A percentile compares a stretch with the other conserved stretches of the same genome.
These are phyloP conservation scores for Coemansia sp. DNA, from an alignment of 371 early-diverging fungal genomes.

Conservation along the genomic window DNA sequence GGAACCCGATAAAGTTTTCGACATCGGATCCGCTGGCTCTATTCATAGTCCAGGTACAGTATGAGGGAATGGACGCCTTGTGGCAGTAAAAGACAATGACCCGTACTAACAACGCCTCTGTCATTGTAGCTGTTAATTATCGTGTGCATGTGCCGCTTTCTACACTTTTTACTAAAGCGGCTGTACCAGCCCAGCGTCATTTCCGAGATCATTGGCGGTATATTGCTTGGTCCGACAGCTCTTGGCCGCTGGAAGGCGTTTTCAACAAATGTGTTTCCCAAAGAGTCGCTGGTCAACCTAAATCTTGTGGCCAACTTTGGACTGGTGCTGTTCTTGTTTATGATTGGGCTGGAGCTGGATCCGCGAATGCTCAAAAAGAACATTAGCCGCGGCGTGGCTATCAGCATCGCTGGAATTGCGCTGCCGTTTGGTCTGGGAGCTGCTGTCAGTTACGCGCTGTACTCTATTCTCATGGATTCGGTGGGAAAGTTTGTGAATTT, in stretches of 20 bases:
- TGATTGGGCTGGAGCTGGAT: constrained; percentile 83
- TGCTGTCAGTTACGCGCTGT: constrained; percentile 69
- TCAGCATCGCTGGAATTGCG: constrained; percentile 70
- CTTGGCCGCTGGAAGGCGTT: constrained; percentile 71
- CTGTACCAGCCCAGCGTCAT: constrained; percentile 74
- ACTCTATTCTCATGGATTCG: constrained; percentile 52
- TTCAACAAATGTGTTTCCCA: constrained; percentile 62
- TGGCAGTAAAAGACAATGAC: too few relatives aligned
- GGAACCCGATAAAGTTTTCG: constrained; percentile 61
- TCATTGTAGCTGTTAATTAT: constrained; percentile 62
- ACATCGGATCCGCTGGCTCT: constrained; percentile 59
- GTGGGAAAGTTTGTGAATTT: constrained; percentile 66
- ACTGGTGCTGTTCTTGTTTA: constrained; percentile 84
- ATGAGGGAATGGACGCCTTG: too few relatives aligned
- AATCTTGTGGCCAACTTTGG: constrained; percentile 83
- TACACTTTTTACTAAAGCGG: constrained; percentile 59
- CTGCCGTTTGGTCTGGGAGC: constrained; percentile 75
- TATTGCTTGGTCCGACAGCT: constrained; percentile 75
- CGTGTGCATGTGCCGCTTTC: constrained; percentile 61
- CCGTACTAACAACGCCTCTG: background rate
- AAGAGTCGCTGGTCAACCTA: constrained; percentile 63
- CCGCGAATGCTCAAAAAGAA: constrained; percentile 51
- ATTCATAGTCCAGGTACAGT: constrained; percentile 59
- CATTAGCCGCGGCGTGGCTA: constrained; percentile 51
- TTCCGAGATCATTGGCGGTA: constrained; percentile 76